Percentiles rank a stretch among this genome's conserved stretches.
These are phyloP conservation scores for Xylaria sp. DNA, from an alignment of 2,329 filamentous ascomycete genomes.

Conservation along the genomic window DNA sequence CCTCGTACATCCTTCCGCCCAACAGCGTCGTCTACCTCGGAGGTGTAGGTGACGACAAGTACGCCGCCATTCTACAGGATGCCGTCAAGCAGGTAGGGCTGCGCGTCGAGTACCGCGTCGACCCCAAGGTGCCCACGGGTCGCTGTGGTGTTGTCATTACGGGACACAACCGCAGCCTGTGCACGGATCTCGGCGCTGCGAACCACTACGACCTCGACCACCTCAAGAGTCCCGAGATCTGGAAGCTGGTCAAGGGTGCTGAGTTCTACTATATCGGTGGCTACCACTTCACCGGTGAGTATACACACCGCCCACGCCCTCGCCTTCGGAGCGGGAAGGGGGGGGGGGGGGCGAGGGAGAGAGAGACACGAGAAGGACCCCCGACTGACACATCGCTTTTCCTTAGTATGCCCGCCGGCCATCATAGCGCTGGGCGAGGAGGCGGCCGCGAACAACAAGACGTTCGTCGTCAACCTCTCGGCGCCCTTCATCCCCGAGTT, in stretches of 20 bases:
- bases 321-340: not conserved
- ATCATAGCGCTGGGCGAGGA: conserved; percentile 89
- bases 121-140: conserved; percentile 81
- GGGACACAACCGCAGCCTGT: conserved; percentile 91
- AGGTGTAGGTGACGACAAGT: conserved; percentile 94
- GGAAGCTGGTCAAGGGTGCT: conserved; percentile 87
- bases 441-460: conserved; percentile 87
- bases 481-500: conserved; percentile 96
- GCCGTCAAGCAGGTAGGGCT: conserved; percentile 87
- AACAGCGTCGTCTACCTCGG: conserved; percentile 94
- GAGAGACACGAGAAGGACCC: not conserved
- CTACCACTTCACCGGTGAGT: conserved; percentile 81
- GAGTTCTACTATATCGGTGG: conserved; percentile 92
- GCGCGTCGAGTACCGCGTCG: conserved; percentile 92
- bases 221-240: conserved; percentile 87
- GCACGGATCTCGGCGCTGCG: conserved; percentile 92
- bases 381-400: not conserved
- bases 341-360: not conserved
- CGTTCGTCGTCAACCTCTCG: conserved; percentile 87
- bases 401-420: conserved; percentile 78
- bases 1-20: conserved; percentile 89
- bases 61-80: conserved; percentile 83
- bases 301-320: not conserved
- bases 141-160: conserved; percentile 97
- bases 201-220: conserved; percentile 97